Percentiles rank a stretch among this genome's conserved stretches.
phyloP scores from a whole-genome alignment of 352 stramenopile species.

The Blastocystis sp. region DNA sequence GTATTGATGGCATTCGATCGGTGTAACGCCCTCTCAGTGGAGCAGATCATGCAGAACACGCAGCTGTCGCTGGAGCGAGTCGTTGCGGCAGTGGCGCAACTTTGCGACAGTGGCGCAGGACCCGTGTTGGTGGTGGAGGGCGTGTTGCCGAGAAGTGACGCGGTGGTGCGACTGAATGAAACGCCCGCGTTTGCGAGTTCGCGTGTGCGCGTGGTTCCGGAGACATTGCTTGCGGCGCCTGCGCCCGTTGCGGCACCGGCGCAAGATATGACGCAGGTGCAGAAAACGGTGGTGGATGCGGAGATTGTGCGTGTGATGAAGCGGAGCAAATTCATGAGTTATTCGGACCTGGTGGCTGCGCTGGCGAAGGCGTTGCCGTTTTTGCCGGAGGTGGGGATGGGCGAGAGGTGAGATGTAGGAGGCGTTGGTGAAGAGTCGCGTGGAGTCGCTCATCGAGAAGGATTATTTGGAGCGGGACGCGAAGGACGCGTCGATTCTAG shows the following conservation, averaged over 20 bases:
- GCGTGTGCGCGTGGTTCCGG: not conserved
- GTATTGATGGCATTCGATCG: not conserved
- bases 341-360: conserved; percentile 86
- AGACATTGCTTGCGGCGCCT: not conserved
- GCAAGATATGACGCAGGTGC: not conserved
- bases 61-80: not conserved
- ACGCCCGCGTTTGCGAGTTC: not conserved
- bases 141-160: not conserved
- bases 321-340: conserved; percentile 82
- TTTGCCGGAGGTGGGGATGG: conserved; percentile 62
- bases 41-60: not conserved
- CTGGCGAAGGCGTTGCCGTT: conserved; percentile 83
- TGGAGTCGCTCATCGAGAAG: conserved; percentile 76
- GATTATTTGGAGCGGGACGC: conserved; percentile 76
- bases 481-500: conserved; percentile 62
- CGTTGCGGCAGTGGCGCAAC: not conserved
- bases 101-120: not conserved
- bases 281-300: conserved; percentile 66
- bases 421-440: conserved; percentile 68
- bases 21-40: not conserved
- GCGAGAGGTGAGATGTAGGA: not conserved
- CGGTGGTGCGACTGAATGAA: not conserved
- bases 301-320: conserved; percentile 98
- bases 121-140: not conserved
- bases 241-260: not conserved